phyloP scores from a whole-genome alignment of 2,329 filamentous ascomycete species.

The Alternaria postmessia region DNA sequence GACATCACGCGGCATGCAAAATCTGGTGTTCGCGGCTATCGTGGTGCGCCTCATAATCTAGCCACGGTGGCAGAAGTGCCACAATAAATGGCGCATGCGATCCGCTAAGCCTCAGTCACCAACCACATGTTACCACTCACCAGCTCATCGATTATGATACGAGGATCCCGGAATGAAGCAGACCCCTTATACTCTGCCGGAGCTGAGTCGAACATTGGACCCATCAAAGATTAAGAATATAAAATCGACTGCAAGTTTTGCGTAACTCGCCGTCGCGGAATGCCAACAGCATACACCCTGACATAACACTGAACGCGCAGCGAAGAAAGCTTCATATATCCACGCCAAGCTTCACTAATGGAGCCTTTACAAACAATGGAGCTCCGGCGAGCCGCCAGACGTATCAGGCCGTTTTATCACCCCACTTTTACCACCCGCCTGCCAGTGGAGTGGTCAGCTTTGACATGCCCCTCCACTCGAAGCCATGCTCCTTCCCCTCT shows the following conservation, averaged over 20 bases:
- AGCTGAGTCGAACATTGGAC: background rate
- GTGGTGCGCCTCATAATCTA: slow-evolving; percentile 8
- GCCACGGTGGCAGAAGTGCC: slow-evolving; percentile 19
- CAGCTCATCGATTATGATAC: slow-evolving; percentile 10
- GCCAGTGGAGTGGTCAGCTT: slow-evolving; percentile 21
- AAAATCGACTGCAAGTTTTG: background rate
- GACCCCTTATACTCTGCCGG: background rate
- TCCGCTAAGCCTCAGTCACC: slow-evolving; percentile 24
- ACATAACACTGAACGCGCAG: slow-evolving; percentile 9
- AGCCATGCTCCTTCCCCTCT: slow-evolving; percentile 18
- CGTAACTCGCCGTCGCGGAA: slow-evolving; percentile 1
- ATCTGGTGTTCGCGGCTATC: slow-evolving; percentile 1
- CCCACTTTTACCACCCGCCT: slow-evolving; percentile 37
- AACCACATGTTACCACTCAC: slow-evolving; percentile 15
- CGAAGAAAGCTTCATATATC: slow-evolving; percentile 21
- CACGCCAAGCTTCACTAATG: slow-evolving; percentile 36
- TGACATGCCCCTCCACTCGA: slow-evolving; percentile 16
- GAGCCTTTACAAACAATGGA: slow-evolving; percentile 24
- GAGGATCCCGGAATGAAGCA: background rate
- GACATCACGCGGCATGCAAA: slow-evolving; percentile 2
- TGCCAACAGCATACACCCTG: background rate
- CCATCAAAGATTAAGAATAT: background rate
- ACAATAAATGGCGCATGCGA: slow-evolving; percentile 29
- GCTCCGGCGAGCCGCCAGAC: slow-evolving; percentile 33
- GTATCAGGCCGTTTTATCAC: slow-evolving; percentile 27